phyloP scores from a whole-genome alignment of 2,329 filamentous ascomycete species.

The Penicillium olsonii region DNA sequence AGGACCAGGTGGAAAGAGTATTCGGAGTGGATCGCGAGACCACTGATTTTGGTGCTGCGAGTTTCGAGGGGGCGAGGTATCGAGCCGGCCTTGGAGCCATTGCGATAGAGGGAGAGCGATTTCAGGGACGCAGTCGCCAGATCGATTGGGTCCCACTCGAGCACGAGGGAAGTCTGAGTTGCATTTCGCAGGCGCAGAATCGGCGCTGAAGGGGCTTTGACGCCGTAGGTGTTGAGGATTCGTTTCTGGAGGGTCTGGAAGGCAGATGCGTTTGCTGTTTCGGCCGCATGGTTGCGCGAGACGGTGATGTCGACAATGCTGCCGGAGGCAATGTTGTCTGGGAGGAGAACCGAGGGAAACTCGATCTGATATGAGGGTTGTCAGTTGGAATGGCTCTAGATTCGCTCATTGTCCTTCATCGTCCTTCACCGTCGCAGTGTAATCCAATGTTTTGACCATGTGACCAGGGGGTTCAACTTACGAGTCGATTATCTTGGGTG shows the following conservation, averaged over 20 bases:
- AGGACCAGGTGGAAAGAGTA: conserved; percentile 93
- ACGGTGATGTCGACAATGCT: conserved; percentile 98
- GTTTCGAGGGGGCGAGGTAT: conserved; percentile 86
- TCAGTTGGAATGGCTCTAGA: not conserved
- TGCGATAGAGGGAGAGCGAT: conserved; percentile 87
- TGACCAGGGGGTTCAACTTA: conserved; percentile 51
- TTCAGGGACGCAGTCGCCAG: conserved; percentile 90
- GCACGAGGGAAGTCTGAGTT: conserved; percentile 95
- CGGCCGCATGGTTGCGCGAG: conserved; percentile 77
- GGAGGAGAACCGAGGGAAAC: conserved; percentile 95
- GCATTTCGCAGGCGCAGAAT: conserved; percentile 90
- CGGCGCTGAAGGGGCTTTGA: conserved; percentile 73
- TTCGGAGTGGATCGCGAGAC: conserved; percentile 92
- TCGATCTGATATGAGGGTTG: conserved; percentile 70
- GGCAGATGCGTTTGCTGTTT: conserved; percentile 69
- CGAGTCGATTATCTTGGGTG: conserved; percentile 94
- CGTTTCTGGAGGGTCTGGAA: conserved; percentile 86
- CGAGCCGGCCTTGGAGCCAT: conserved; percentile 93
- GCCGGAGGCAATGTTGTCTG: conserved; percentile 90
- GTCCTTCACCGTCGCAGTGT: not conserved
- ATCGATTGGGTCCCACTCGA: conserved; percentile 96
- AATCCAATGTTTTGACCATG: conserved; percentile 7
- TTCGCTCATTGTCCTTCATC: not conserved
- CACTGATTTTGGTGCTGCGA: conserved; percentile 94
- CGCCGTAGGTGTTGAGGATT: conserved; percentile 85